Percentiles rank a stretch among this genome's conserved stretches.
Conservation (phyloP, 176 grass and related monocot genomes). For the Aegilops longissima region DNA sequence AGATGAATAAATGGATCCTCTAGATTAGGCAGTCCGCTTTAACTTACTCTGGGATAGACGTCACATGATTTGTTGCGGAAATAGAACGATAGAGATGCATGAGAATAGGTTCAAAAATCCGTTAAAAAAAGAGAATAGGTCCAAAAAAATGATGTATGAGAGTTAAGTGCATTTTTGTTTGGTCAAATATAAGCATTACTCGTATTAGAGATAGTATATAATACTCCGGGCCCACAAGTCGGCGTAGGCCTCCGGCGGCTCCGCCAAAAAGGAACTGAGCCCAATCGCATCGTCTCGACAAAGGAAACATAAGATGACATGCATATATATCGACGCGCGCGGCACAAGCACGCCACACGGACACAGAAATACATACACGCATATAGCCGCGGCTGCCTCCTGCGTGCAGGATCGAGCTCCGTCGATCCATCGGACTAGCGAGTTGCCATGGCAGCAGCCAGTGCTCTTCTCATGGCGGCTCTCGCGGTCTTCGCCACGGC, state of each 20-base stretch:
- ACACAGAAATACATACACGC: not conserved
- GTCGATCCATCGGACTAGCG: not conserved
- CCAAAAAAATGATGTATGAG: too few species aligned
- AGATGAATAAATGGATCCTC: not conserved
- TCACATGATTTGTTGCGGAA: not conserved
- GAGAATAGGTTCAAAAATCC: not conserved
- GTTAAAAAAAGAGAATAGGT: too few species aligned
- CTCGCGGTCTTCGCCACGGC: not conserved
- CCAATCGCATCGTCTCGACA: not conserved
- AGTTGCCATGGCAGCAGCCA: not conserved
- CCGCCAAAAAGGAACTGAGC: not conserved
- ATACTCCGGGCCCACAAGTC: not conserved
- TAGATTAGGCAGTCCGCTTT: not conserved
- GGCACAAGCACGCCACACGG: not conserved
- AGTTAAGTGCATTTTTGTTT: too few species aligned
- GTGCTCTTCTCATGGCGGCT: not conserved
- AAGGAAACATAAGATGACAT: constrained; percentile 3
- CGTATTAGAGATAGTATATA: not conserved
- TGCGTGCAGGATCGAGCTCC: not conserved
- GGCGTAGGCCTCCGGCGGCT: not conserved
- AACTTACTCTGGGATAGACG: not conserved
- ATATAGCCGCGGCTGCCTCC: not conserved
- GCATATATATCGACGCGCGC: not conserved
- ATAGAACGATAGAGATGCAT: not conserved
- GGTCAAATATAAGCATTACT: too few species aligned